Evolutionary conservation across 805 yeast species (phyloP).

Genomic region (Starmera amethionina): DNA sequence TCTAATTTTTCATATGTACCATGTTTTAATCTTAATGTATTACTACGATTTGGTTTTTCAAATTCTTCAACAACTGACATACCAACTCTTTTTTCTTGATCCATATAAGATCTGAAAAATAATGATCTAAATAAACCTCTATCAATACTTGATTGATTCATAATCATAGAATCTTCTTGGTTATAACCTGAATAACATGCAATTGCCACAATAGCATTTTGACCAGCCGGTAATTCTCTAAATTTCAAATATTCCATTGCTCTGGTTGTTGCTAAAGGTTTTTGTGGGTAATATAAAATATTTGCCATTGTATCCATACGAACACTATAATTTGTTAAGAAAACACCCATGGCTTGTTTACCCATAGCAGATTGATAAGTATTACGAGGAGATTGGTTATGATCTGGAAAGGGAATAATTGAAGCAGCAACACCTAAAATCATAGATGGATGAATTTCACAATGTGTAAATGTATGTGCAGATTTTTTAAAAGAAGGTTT

Average conservation of each 20-base stretch:
- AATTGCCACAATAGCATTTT: constrained; percentile 97
- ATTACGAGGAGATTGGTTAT: constrained; percentile 98
- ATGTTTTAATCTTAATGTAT: constrained; percentile 90
- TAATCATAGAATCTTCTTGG: constrained; percentile 99
- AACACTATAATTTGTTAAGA: constrained; percentile 86
- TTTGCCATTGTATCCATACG: constrained; percentile 99
- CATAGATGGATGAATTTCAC: constrained; percentile 99
- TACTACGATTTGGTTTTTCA: constrained; percentile 93
- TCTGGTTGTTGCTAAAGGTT: constrained; percentile 95
- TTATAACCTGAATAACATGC: constrained; percentile 97
- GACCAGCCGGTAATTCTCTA: constrained; percentile 98
- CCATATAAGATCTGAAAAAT: constrained; percentile 96
- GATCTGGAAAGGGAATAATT: constrained; percentile 99
- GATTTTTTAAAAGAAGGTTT: constrained; percentile 55
- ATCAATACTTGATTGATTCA: constrained; percentile 97
- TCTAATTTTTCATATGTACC: constrained; percentile 98
- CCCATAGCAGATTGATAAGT: constrained; percentile 99
- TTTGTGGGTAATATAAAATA: constrained; percentile 93
- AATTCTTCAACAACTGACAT: constrained; percentile 97
- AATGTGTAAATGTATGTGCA: constrained; percentile 87
- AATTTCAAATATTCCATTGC: constrained; percentile 96
- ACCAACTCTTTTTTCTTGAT: constrained; percentile 96
- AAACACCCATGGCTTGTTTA: constrained; percentile 99
- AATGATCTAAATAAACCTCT: constrained; percentile 92
- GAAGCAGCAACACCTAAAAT: constrained; percentile 98